These are phyloP conservation scores for Geotrichum fermentans DNA, from an alignment of 1,139 yeast species.

Conservation along the genomic window DNA sequence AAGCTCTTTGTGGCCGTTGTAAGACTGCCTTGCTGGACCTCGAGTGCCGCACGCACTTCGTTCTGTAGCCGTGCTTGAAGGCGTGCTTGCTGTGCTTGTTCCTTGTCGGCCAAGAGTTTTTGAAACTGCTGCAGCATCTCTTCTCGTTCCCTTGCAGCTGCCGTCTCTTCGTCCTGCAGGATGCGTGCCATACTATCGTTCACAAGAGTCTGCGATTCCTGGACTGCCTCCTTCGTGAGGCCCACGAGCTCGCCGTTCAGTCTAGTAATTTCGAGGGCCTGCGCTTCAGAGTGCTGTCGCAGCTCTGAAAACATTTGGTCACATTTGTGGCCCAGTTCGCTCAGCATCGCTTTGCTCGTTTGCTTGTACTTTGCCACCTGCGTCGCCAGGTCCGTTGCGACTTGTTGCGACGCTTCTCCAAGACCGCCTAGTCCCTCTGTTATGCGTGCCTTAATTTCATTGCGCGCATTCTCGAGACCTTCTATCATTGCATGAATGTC, in stretches of 20 bases:
- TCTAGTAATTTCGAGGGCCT: conserved; percentile 5
- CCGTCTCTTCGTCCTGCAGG: conserved; percentile 7
- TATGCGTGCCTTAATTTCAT: conserved; percentile 25
- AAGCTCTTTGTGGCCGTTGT: conserved; percentile 1
- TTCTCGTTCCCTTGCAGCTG: conserved; percentile 13
- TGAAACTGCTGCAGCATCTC: conserved; percentile 14
- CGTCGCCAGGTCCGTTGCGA: conserved; percentile 10
- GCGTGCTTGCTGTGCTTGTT: conserved; percentile 2
- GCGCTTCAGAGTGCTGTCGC: conserved; percentile 17
- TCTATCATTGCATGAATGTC: conserved; percentile 24
- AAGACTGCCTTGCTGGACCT: background rate
- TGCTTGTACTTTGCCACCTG: conserved; percentile 8
- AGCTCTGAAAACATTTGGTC: conserved; percentile 3
- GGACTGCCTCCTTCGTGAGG: background rate
- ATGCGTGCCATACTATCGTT: background rate
- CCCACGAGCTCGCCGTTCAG: conserved; percentile 7
- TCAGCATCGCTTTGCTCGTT: background rate
- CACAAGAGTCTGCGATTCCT: conserved; percentile 1
- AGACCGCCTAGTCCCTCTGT: conserved; percentile 24
- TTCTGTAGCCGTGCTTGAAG: conserved; percentile 1
- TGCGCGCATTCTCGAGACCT: conserved; percentile 25
- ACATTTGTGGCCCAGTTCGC: conserved; percentile 3
- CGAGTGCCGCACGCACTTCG: conserved; percentile 1
- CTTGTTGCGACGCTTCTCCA: conserved; percentile 24
- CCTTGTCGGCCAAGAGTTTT: conserved; percentile 12